phyloP scores from a whole-genome alignment of 257 asterid genomes.

The Petunia secreta region DNA sequence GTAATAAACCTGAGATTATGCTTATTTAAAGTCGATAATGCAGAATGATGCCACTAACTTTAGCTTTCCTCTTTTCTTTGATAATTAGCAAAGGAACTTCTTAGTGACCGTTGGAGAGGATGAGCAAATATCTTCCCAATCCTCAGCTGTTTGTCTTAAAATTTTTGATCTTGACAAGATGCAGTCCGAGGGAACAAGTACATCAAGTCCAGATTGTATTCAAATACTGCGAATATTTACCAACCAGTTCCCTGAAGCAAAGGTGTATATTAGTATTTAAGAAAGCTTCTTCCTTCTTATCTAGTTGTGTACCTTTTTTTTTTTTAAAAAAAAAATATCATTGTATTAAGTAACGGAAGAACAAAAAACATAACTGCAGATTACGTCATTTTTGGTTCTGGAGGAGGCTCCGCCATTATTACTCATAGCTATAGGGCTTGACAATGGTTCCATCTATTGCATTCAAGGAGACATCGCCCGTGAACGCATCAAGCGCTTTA shows the following conservation, averaged over 20 bases:
- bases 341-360: not conserved
- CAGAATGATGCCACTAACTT: not conserved
- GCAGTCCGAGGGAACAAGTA: constrained; percentile 81
- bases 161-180: constrained; percentile 86
- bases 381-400: constrained; percentile 74
- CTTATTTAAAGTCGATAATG: not conserved
- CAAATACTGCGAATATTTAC: constrained; percentile 86
- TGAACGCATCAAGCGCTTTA: constrained; percentile 92
- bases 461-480: constrained; percentile 98
- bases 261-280: constrained; percentile 45
- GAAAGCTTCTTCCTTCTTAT: not conserved
- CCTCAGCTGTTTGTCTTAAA: constrained; percentile 70
- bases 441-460: constrained; percentile 88
- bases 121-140: constrained; percentile 74
- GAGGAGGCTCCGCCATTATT: constrained; percentile 98
- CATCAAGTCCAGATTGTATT: constrained; percentile 78
- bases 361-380: constrained; percentile 48
- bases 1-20: not conserved
- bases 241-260: constrained; percentile 85
- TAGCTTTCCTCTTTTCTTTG: constrained; percentile 24
- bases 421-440: constrained; percentile 88
- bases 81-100: constrained; percentile 82
- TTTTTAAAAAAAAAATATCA: not conserved
- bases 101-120: constrained; percentile 92
- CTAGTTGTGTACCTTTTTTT: not conserved